Percentiles rank a stretch among this genome's conserved stretches.
phyloP scores from a whole-genome alignment of 371 early-diverging fungal genomes.

The Mucor sp. region DNA sequence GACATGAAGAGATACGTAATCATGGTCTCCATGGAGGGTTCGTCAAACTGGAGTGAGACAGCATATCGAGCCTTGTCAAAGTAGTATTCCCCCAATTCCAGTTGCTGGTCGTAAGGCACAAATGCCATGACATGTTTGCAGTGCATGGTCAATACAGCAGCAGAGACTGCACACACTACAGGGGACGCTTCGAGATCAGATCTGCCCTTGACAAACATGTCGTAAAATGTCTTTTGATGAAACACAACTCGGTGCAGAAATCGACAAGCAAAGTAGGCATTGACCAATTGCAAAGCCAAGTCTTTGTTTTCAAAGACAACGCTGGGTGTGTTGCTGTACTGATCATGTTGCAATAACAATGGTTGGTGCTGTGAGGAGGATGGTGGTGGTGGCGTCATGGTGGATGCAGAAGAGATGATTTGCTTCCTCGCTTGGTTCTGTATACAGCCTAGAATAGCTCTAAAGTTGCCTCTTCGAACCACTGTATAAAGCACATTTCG shows the following conservation, averaged over 20 bases:
- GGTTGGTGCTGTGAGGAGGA: not conserved
- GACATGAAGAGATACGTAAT: slow-evolving; percentile 33
- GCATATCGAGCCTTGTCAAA: slow-evolving; percentile 23
- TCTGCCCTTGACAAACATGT: slow-evolving; percentile 27
- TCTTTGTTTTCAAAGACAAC: not conserved
- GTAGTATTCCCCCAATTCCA: slow-evolving; percentile 22
- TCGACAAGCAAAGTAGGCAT: slow-evolving; percentile 40
- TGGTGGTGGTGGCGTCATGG: not conserved
- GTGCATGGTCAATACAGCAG: slow-evolving; percentile 34
- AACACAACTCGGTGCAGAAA: slow-evolving; percentile 27
- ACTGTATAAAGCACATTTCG: slow-evolving; percentile 1
- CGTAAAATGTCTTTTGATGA: slow-evolving; percentile 38
- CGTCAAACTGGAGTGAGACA: slow-evolving; percentile 34
- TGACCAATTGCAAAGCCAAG: slow-evolving; percentile 22
- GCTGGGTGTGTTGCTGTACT: not conserved
- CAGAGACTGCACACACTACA: slow-evolving; percentile 35
- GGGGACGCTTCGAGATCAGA: slow-evolving; percentile 33
- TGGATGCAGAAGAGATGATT: not conserved
- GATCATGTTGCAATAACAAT: not conserved
- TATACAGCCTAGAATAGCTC: slow-evolving; percentile 8
- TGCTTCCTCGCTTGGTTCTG: slow-evolving; percentile 2
- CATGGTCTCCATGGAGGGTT: slow-evolving; percentile 31
- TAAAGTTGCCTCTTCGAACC: slow-evolving; percentile 14
- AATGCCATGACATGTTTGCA: slow-evolving; percentile 27
- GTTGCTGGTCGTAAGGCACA: slow-evolving; percentile 31